Percentiles rank a stretch among this genome's conserved stretches.
These are phyloP conservation scores for Endotrypanum monterogeii DNA, from an alignment of 208 protist genomes.

Conservation along the genomic window DNA sequence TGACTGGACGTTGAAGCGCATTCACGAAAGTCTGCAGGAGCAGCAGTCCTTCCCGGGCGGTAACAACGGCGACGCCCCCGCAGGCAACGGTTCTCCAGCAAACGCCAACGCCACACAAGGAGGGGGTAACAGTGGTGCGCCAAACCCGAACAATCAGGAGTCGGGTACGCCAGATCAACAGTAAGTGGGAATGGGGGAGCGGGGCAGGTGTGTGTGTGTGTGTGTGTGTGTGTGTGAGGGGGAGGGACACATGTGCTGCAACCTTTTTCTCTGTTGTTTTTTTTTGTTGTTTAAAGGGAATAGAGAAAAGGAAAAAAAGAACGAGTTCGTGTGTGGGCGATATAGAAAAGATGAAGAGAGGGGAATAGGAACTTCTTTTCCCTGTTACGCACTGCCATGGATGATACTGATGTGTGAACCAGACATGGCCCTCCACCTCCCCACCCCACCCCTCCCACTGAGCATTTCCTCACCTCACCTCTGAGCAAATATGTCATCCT, in stretches of 20 bases:
- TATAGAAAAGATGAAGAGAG: no score
- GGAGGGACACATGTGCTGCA: neutral
- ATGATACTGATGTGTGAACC: no score
- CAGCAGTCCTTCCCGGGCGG: constrained; percentile 35
- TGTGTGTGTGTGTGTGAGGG: no score
- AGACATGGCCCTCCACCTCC: neutral
- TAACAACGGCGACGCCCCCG: constrained; percentile 15
- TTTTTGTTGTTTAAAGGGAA: no score
- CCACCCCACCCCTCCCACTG: no score
- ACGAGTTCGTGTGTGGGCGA: no score
- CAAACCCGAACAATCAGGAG: constrained; percentile 31
- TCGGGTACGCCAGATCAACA: constrained; percentile 16
- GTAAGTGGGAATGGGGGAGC: neutral
- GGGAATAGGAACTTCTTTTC: no score
- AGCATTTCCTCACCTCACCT: neutral
- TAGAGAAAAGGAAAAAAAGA: no score
- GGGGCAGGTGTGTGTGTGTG: no score
- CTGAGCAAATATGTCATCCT: neutral
- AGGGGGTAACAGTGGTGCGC: constrained; percentile 25
- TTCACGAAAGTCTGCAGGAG: constrained; percentile 69
- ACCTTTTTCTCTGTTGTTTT: no score
- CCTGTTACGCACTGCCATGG: no score
- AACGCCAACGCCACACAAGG: constrained; percentile 20
- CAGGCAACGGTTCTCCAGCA: constrained; percentile 22
- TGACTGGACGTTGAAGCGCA: constrained; percentile 97